A percentile compares a stretch with the other conserved stretches of the same genome.
Evolutionary conservation across 768 basidiomycete genomes (phyloP).

Genomic region (Pleurotus citrinopileatus): DNA sequence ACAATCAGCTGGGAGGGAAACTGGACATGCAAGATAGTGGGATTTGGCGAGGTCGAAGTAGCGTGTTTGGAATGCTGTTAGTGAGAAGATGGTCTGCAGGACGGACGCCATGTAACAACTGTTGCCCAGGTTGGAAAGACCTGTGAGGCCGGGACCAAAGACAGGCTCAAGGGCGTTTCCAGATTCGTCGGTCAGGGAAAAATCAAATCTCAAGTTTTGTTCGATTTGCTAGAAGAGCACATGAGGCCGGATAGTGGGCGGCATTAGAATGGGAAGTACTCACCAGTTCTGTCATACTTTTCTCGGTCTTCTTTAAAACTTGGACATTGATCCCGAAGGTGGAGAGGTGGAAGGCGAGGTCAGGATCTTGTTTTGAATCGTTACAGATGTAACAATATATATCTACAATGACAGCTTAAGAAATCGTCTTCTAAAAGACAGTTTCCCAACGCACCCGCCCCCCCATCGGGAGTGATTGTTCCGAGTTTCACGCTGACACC

Average conservation of each 20-base stretch:
- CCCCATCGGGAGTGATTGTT: conserved; percentile 94
- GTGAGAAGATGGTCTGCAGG: conserved; percentile 81
- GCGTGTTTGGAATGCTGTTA: conserved; percentile 71
- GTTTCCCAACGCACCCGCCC: conserved; percentile 68
- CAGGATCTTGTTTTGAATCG: conserved; percentile 77
- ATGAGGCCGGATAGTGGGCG: conserved; percentile 19
- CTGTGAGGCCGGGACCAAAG: conserved; percentile 87
- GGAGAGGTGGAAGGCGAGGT: conserved; percentile 67
- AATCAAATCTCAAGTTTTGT: conserved; percentile 93
- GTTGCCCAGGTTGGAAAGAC: conserved; percentile 90
- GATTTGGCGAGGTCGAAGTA: conserved; percentile 60
- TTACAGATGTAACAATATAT: conserved; percentile 93
- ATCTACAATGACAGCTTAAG: conserved; percentile 43
- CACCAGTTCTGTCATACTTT: conserved; percentile 94
- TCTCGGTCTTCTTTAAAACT: conserved; percentile 86
- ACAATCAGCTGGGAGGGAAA: conserved; percentile 95
- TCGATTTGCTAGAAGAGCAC: conserved; percentile 77
- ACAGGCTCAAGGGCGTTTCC: conserved; percentile 87
- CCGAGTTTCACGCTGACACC: conserved; percentile 89
- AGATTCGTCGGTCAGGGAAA: conserved; percentile 83
- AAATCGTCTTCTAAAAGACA: neutral
- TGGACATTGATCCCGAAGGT: conserved; percentile 87
- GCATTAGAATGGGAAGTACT: conserved; percentile 15
- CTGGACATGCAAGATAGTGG: conserved; percentile 58
- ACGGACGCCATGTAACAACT: conserved; percentile 99